These are phyloP conservation scores for Pseudogymnoascus sp. DNA, from an alignment of 2,329 filamentous ascomycete genomes.

Conservation along the genomic window DNA sequence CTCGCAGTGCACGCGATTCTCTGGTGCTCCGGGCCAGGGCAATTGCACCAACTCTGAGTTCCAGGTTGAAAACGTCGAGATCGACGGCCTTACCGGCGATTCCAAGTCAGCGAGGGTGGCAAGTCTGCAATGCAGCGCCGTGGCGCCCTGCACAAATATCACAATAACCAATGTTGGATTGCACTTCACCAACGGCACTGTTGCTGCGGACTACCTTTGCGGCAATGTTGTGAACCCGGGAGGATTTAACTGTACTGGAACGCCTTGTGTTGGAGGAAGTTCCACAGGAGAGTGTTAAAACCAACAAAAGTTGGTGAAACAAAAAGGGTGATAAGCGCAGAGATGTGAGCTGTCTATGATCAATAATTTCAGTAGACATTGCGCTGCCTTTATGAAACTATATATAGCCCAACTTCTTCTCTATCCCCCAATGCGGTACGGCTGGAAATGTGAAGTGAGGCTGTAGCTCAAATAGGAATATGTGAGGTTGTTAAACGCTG, in stretches of 20 bases:
- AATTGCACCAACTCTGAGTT: slow-evolving; percentile 35
- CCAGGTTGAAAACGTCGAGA: slow-evolving; percentile 29
- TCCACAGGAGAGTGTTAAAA: slow-evolving; percentile 9
- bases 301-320: neutral
- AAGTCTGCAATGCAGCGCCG: slow-evolving; percentile 27
- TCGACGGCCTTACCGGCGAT: slow-evolving; percentile 19
- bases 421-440: neutral
- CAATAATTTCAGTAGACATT: neutral
- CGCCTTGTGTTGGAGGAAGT: neutral
- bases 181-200: slow-evolving; percentile 17
- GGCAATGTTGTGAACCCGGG: slow-evolving; percentile 19
- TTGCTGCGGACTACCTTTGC: slow-evolving; percentile 21
- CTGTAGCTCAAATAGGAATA: too few relatives aligned
- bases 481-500: too few relatives aligned
- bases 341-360: neutral
- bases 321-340: neutral
- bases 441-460: neutral
- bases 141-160: slow-evolving; percentile 24
- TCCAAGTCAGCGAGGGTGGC: slow-evolving; percentile 17
- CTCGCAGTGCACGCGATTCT: slow-evolving; percentile 34
- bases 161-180: slow-evolving; percentile 18
- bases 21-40: slow-evolving; percentile 23
- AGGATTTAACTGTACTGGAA: slow-evolving; percentile 25
- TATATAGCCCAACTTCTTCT: neutral
- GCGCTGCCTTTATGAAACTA: neutral